Evolutionary conservation across 1,284 basidiomycete genomes (phyloP), one percentile per base, ranked within the genome.

Genomic region (Cutaneotrichosporon sp.): DNA sequence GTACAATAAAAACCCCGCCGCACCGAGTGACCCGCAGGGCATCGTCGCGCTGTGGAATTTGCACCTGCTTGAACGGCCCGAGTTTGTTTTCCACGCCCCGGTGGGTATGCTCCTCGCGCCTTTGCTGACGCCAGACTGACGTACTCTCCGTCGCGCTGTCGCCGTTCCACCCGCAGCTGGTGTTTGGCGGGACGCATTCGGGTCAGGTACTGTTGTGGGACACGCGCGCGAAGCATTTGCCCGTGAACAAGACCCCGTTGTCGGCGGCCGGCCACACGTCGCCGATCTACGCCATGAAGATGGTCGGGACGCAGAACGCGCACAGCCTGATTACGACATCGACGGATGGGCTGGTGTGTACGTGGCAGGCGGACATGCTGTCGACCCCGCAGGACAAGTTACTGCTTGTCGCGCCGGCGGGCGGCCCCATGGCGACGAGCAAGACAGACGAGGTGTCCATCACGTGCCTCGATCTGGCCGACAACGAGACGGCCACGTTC

Each of bases 201-300:
- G 96, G 96, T 8, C 96, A 99, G 77, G 94, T 99, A 52, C 77
- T 98, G 36, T 80, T 98, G 1, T 99, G 96, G 96, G 94, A 99
- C 71, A 97, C 93, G n/a, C 84, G 94, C 42, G 89, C 92, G 1
- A 92, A 94, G 65, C 90, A 94, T 67, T 77, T 97, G 5, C 94
- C 96, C 0, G 90, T 97, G 1, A 80, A 97, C 55, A 98, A 97
- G 77, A 96, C 94, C 4, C 96, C 96, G 0, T 77, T 98, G 41
- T 93, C 90, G 7, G 89, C 91, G 2, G 84, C 88, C 23, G 93
- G 96, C 0, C 96, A 99, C 69, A 97, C 94, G 2, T 94, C 98
- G 73, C 96, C 96, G 2, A 91, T 99, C 38, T 98, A 98, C 77
- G 87, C 88, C 0, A 91, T 98, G 83, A 86, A 89, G 64, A 90